Base-by-base conservation (phyloP, 495 filamentous ascomycete species). In the Trichoderma gamsii region DNA sequence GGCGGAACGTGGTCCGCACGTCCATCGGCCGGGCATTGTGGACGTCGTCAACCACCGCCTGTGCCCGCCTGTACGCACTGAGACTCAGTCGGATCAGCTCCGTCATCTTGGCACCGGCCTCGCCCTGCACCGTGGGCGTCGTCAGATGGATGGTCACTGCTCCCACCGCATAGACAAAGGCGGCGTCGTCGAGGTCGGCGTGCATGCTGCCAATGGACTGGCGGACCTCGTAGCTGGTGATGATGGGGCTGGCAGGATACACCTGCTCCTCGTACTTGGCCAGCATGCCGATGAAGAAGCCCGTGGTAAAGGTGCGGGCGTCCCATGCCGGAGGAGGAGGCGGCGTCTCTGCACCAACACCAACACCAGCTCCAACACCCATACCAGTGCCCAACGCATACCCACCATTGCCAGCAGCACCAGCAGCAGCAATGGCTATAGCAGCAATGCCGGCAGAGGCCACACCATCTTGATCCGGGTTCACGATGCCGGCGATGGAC, bases 201-300 rank as follows among this genome's bases (percentile, higher is more conserved):
- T 65, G 35, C 68, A 66, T 65, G 23, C n/a, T 51, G 13, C 32
- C 41, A 23, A 66, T 65, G 9, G 68, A 41, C 25, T 52, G 38
- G 13, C 41, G n/a, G 25, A 69, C 56, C 32, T 69, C 68, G 13
- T 41, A 44, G 25, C 44, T 61, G 63, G 61, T 56, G 64, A 65
- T 65, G 43, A 69, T 52, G 41, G 68, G 68, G 41, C 51, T 69
- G 29, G 35, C 23, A 1, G 68, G 68, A 21, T 69, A 69, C 46
- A 65, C 63, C 5, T 59, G 41, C 27, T 35, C 49, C 11, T 69
- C 68, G 23, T 61, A 69, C n/a, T 66, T 32, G 43, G 64, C 63
- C 18, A 69, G 18, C 41, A 69, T 64, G 21, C 63, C 43, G 25
- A 41, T 46, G 49, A 69, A 69, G 68, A 69, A 69, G 35, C 41